Conservation (phyloP, 345 rosid species). For the Capsella bursapastoris region DNA sequence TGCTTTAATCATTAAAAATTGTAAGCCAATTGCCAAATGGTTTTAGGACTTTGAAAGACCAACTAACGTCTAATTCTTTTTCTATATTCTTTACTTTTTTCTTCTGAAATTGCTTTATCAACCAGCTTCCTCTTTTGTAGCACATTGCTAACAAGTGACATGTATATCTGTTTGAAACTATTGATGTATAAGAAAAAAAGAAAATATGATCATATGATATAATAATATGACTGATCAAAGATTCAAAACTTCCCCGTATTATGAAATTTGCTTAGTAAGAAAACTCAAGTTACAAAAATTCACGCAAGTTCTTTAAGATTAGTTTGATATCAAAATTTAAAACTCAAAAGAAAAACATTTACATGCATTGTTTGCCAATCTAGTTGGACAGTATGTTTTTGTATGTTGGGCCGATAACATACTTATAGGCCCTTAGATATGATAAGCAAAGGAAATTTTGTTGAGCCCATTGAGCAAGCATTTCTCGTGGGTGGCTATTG, state of each 20-base stretch:
- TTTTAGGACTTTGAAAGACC: slow-evolving; percentile 28
- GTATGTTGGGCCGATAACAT: slow-evolving; percentile 19
- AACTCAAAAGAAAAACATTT: neutral
- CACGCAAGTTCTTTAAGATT: neutral
- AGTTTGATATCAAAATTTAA: neutral
- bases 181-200: neutral
- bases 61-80: slow-evolving; percentile 30
- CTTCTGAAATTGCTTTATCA: neutral
- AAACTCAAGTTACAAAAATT: too few relatives aligned
- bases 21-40: slow-evolving; percentile 8
- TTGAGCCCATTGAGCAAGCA: neutral
- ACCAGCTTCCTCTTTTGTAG: neutral
- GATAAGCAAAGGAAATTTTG: neutral
- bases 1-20: slow-evolving; percentile 27
- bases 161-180: neutral
- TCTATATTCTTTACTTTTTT: neutral
- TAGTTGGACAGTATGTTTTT: neutral
- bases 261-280: neutral
- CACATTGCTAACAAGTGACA: neutral
- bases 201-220: neutral
- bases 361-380: neutral
- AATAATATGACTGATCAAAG: neutral
- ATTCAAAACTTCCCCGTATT: neutral
- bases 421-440: neutral
- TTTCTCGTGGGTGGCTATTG: neutral